Conservation (phyloP, 768 basidiomycete genomes). For the Xerocomellus chrysenteron region DNA sequence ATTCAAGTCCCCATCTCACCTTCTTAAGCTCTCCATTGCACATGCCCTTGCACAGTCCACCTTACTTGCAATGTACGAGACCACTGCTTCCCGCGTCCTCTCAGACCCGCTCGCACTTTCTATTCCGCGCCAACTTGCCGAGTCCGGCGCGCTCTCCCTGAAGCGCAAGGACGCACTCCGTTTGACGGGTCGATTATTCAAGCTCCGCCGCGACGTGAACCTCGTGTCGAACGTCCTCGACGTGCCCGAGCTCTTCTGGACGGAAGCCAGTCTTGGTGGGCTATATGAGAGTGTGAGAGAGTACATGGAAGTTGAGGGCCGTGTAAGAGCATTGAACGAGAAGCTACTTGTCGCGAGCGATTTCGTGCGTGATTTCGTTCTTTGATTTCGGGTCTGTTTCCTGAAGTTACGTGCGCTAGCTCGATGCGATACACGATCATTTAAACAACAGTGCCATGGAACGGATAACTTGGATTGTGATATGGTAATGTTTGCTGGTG, state of each 20-base stretch:
- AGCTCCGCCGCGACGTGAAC: conserved; percentile 85
- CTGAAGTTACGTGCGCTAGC: conserved; percentile 39
- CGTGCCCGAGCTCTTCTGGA: conserved; percentile 93
- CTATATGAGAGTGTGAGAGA: conserved; percentile 92
- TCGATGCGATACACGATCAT: conserved; percentile 92
- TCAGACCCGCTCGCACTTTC: conserved; percentile 72
- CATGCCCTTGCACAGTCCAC: conserved; percentile 96
- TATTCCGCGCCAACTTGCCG: conserved; percentile 81
- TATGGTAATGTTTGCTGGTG: conserved; percentile 49
- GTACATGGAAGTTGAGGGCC: conserved; percentile 87
- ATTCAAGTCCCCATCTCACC: conserved; percentile 87
- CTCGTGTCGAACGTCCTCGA: conserved; percentile 92
- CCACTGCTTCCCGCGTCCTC: conserved; percentile 73
- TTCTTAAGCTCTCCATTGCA: conserved; percentile 89
- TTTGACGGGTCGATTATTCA: conserved; percentile 84
- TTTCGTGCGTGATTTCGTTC: conserved; percentile 55
- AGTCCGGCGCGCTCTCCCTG: conserved; percentile 71
- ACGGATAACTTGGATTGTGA: conserved; percentile 81
- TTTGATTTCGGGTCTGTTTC: neutral
- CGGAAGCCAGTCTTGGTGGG: conserved; percentile 84
- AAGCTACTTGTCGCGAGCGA: conserved; percentile 85
- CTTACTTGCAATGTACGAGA: conserved; percentile 84
- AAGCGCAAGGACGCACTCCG: conserved; percentile 81
- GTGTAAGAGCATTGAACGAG: conserved; percentile 87
- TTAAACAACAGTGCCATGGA: conserved; percentile 89